phyloP scores from a whole-genome alignment of 768 basidiomycete genomes.

The Hygrophorus russula region DNA sequence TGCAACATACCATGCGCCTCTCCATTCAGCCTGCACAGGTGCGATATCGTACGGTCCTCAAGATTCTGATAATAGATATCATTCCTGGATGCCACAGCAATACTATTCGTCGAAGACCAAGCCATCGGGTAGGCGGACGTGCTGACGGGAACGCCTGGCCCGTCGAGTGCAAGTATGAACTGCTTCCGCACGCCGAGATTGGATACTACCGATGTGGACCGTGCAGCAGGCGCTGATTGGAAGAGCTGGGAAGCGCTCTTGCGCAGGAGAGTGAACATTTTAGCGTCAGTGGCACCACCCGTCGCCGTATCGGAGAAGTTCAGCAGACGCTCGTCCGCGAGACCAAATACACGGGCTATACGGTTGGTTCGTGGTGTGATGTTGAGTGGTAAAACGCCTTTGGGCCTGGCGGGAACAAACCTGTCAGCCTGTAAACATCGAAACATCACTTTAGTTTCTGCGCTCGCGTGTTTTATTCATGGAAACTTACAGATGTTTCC shows the following conservation, averaged over 20 bases:
- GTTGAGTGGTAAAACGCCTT: conserved; percentile 40
- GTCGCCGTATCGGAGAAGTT: conserved; percentile 33
- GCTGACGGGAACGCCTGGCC: conserved; percentile 46
- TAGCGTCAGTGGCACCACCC: conserved; percentile 20
- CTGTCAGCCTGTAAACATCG: conserved; percentile 43
- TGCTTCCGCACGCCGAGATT: conserved; percentile 44
- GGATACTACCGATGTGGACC: conserved; percentile 41
- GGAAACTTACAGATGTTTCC: too few species aligned
- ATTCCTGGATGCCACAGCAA: conserved; percentile 49
- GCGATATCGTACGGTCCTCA: conserved; percentile 39
- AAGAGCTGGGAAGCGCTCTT: conserved; percentile 44
- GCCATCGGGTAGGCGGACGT: conserved; percentile 46
- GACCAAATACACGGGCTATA: conserved; percentile 51
- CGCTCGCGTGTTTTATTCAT: too few species aligned
- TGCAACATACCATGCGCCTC: conserved; percentile 25
- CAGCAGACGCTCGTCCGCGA: conserved; percentile 44
- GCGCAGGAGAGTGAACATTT: conserved; percentile 37
- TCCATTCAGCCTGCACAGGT: conserved; percentile 30
- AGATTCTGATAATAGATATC: conserved; percentile 57
- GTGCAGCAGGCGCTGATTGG: conserved; percentile 14
- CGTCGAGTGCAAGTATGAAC: conserved; percentile 50
- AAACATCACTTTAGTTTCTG: too few species aligned
- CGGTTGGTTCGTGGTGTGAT: conserved; percentile 58
- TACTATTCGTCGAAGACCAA: conserved; percentile 49
- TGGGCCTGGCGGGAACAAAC: conserved; percentile 45